phyloP scores from a whole-genome alignment of 2,329 filamentous ascomycete species.

The Xylaria arbuscula region DNA sequence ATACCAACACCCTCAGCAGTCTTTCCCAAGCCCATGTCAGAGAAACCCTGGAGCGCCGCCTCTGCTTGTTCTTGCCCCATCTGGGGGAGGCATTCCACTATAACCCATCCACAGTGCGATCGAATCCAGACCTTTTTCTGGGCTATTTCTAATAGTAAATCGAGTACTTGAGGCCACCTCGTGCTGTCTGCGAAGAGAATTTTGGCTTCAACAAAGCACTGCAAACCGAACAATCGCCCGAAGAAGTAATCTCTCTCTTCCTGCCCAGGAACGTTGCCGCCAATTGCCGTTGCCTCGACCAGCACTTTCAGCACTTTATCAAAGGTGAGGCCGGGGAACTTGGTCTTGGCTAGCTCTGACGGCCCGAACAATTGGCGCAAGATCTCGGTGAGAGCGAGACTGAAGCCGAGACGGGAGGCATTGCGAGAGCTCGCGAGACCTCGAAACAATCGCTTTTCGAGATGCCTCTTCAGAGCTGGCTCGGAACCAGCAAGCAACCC shows the following conservation, averaged over 20 bases:
- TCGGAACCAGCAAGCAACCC: slow-evolving; percentile 66
- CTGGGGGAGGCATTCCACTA: slow-evolving; percentile 77
- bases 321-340: slow-evolving; percentile 66
- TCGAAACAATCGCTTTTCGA: slow-evolving; percentile 78
- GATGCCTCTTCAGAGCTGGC: slow-evolving; percentile 65
- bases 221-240: slow-evolving; percentile 86
- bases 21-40: slow-evolving; percentile 74
- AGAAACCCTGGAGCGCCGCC: slow-evolving; percentile 70
- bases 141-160: slow-evolving; percentile 77
- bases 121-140: slow-evolving; percentile 89
- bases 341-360: slow-evolving; percentile 56
- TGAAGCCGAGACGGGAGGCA: slow-evolving; percentile 88
- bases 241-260: slow-evolving; percentile 89
- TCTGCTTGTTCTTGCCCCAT: slow-evolving; percentile 69
- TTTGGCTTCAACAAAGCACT: slow-evolving; percentile 84
- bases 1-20: slow-evolving; percentile 91
- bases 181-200: slow-evolving; percentile 72
- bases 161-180: slow-evolving; percentile 75
- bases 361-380: slow-evolving; percentile 75
- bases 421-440: slow-evolving; percentile 92
- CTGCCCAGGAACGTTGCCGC: slow-evolving; percentile 68
- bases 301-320: slow-evolving; percentile 65
- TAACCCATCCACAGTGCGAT: slow-evolving; percentile 85
- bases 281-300: slow-evolving; percentile 65
- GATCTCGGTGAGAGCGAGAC: slow-evolving; percentile 85